phyloP scores from a whole-genome alignment of 2,329 filamentous ascomycete species.

The Pyrenophora teres region DNA sequence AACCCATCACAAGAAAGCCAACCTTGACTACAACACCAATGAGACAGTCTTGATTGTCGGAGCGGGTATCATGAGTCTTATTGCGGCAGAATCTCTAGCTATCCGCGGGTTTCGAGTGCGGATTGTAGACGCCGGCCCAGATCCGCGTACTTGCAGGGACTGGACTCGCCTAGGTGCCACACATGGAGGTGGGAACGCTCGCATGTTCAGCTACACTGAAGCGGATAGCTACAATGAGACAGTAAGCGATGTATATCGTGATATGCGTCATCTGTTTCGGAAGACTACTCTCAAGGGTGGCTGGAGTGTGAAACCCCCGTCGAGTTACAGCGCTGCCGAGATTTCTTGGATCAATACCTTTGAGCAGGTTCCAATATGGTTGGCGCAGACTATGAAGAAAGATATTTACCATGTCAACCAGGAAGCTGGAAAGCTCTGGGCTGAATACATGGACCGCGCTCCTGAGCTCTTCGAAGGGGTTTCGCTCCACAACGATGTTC shows the following conservation, averaged over 20 bases:
- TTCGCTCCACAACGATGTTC: neutral
- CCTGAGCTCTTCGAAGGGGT: neutral
- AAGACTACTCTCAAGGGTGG: neutral
- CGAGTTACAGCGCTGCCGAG: neutral
- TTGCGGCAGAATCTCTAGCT: too few relatives aligned
- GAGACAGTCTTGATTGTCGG: too few relatives aligned
- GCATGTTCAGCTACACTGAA: neutral
- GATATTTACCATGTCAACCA: neutral
- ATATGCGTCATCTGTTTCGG: neutral
- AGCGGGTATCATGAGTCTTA: too few relatives aligned
- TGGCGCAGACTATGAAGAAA: neutral
- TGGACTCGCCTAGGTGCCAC: too few relatives aligned
- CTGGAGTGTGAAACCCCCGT: neutral
- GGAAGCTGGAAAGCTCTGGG: neutral
- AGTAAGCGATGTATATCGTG: neutral
- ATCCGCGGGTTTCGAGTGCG: too few relatives aligned
- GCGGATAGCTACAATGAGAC: neutral
- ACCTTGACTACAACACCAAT: too few relatives aligned
- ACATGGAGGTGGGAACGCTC: neutral
- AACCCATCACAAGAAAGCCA: too few relatives aligned
- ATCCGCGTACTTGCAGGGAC: too few relatives aligned
- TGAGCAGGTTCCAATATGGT: neutral
- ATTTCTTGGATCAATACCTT: neutral
- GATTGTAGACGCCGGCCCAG: too few relatives aligned
- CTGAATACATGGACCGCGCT: neutral